phyloP scores from a whole-genome alignment of 2,329 filamentous ascomycete genomes.

The Endoconidiophora laricicola region DNA sequence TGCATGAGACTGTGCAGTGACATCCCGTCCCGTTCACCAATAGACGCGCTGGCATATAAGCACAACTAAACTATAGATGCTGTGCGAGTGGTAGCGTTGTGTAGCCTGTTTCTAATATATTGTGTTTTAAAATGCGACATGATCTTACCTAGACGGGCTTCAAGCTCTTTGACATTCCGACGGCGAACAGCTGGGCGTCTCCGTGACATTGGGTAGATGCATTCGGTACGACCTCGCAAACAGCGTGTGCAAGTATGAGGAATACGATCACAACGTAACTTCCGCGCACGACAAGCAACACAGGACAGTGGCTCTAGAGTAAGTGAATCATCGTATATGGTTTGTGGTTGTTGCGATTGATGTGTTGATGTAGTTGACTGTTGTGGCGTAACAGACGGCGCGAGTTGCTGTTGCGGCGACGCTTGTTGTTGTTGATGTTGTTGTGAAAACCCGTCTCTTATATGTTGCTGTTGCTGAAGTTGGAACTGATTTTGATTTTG shows the following conservation, averaged over 20 bases:
- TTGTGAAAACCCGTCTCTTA: neutral
- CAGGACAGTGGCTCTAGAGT: slow-evolving; percentile 48
- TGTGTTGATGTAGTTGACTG: neutral
- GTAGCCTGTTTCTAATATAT: too few species aligned
- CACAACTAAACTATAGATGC: too few species aligned
- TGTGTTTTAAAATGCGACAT: too few species aligned
- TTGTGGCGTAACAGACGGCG: neutral
- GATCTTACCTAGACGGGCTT: slow-evolving; percentile 61
- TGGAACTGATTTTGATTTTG: neutral
- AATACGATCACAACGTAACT: slow-evolving; percentile 71
- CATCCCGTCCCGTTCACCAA: too few species aligned
- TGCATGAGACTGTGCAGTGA: too few species aligned
- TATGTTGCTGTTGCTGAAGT: neutral
- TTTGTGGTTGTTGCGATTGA: neutral
- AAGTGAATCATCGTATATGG: slow-evolving; percentile 3
- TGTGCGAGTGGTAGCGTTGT: too few species aligned
- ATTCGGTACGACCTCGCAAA: slow-evolving; percentile 54
- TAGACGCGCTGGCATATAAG: too few species aligned
- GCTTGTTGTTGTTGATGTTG: neutral
- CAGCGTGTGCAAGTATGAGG: slow-evolving; percentile 72
- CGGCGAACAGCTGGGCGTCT: slow-evolving; percentile 79
- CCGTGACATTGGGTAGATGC: slow-evolving; percentile 75
- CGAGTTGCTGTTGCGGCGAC: neutral
- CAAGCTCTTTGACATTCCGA: slow-evolving; percentile 78
- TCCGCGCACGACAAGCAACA: slow-evolving; percentile 66